phyloP scores from a whole-genome alignment of 169 alveolate species.

The Eimeria nieschulzi region DNA sequence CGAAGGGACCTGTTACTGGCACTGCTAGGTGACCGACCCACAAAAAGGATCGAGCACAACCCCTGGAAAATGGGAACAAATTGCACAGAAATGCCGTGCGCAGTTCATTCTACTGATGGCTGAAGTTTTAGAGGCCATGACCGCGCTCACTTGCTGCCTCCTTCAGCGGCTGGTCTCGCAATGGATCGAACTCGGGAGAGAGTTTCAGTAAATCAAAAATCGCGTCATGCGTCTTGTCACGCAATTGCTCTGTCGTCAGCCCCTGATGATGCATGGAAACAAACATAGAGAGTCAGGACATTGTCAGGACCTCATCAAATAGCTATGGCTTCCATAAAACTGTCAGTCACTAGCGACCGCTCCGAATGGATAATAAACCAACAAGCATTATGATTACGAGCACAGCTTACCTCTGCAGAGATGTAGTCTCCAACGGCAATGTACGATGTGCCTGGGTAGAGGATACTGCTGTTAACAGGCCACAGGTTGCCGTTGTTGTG shows the following conservation, averaged over 20 bases:
- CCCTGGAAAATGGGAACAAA: too few relatives aligned
- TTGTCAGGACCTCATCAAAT: too few relatives aligned
- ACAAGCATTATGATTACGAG: too few relatives aligned
- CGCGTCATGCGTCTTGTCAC: slow-evolving; percentile 74
- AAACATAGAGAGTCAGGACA: not conserved
- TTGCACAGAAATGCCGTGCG: too few relatives aligned
- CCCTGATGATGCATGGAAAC: slow-evolving; percentile 11
- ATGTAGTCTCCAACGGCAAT: slow-evolving; percentile 83
- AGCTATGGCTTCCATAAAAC: too few relatives aligned
- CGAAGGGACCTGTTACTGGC: too few relatives aligned
- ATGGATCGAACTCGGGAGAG: slow-evolving; percentile 46
- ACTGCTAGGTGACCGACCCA: too few relatives aligned
- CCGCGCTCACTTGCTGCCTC: slow-evolving; percentile 8
- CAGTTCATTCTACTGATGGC: too few relatives aligned
- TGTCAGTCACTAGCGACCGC: too few relatives aligned
- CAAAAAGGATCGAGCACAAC: too few relatives aligned
- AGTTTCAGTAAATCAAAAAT: slow-evolving; percentile 23
- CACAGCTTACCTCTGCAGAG: slow-evolving; percentile 62
- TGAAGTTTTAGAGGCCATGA: slow-evolving; percentile 25
- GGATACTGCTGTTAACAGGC: slow-evolving; percentile 79
- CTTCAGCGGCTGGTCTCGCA: slow-evolving; percentile 48
- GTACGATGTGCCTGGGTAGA: slow-evolving; percentile 82
- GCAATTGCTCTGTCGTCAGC: slow-evolving; percentile 73
- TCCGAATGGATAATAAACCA: too few relatives aligned
- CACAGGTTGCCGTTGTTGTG: slow-evolving; percentile 81